phyloP scores from a whole-genome alignment of 441 rosid genomes.

The Hypseocharis bilobata region DNA sequence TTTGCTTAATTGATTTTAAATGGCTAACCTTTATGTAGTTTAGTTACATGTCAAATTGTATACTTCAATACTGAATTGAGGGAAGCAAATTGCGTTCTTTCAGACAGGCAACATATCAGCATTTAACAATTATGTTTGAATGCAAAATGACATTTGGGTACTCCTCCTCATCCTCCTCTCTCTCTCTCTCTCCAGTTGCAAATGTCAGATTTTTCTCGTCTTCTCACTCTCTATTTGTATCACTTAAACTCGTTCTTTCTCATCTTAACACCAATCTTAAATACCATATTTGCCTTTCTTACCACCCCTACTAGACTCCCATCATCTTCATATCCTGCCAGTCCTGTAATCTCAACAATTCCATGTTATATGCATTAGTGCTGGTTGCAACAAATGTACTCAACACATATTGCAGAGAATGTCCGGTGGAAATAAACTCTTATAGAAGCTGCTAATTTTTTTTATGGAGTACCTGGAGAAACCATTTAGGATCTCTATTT shows the following conservation, averaged over 20 bases:
- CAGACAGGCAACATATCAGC: neutral
- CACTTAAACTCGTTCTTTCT: neutral
- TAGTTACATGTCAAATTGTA: neutral
- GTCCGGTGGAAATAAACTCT: neutral
- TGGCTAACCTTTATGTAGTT: neutral
- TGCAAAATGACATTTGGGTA: neutral
- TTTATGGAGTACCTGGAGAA: neutral
- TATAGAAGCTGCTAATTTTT: neutral
- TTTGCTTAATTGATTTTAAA: constrained; percentile 14
- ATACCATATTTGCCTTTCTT: neutral
- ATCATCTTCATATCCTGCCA: neutral
- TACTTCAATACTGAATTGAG: constrained; percentile 3
- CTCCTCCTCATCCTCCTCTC: no score
- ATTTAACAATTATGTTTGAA: constrained; percentile 1
- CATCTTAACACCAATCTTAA: neutral
- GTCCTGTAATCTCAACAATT: no score
- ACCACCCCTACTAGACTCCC: neutral
- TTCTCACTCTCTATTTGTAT: neutral
- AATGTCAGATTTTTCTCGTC: no score
- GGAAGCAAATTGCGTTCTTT: neutral
- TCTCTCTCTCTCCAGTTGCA: neutral
- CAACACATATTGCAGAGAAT: neutral
- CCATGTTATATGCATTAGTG: no score
- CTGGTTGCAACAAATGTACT: no score
- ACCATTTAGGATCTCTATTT: neutral